Base-by-base conservation (phyloP, 164 flowering plant genomes). In the Chimonanthus salicifolius region DNA sequence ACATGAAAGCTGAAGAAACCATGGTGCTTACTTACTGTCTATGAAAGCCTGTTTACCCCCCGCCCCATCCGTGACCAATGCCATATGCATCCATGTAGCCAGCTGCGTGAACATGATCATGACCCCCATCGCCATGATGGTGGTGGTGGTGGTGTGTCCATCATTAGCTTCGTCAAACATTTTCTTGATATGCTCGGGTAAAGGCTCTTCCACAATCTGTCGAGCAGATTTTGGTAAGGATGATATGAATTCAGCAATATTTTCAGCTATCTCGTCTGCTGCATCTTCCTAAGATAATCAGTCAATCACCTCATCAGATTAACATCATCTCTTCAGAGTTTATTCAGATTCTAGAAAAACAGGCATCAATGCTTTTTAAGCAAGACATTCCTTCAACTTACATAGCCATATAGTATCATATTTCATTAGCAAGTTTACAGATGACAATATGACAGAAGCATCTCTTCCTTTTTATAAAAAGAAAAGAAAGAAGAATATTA, bases 1-100 rank as follows among this genome's bases (percentile, higher is more conserved):
- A 33, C 33, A 33, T 33, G 33, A 33, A 33, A 33, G 33, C 33
- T 33, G 33, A 33, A 33, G 33, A 33, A 33, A 33, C 33, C 1
- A 33, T 33, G 33, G 33, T 33, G 1, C 33, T 33, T 33, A 33
- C 33, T 33, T 33, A 33, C 33, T 33, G 21, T 33, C 33, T 33
- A 33, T 0, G 33, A 33, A 33, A 33, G 33, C 33, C 33, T 33
- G 33, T 33, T 33, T 33, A 33, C 84, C 79, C 83, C 67, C 71
- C 74, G 13, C 73, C 87, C 85, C 84, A 85, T 70, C 86, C 90
- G 62, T 86, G 88, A 71, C 85, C 90, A 46, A 89, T 87, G 16
- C 98, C 98, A 71, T 92, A 88, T 5, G 88, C 84, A 73, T 89
- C 89, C 86, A 82, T 82, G 76, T 80, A 86, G 20, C 83, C 84